A percentile compares a stretch with the other conserved stretches of the same genome.
Evolutionary conservation across 2,329 filamentous ascomycete species (phyloP).

Genomic region (Ophiocordyceps polyrhachis-furcata): DNA sequence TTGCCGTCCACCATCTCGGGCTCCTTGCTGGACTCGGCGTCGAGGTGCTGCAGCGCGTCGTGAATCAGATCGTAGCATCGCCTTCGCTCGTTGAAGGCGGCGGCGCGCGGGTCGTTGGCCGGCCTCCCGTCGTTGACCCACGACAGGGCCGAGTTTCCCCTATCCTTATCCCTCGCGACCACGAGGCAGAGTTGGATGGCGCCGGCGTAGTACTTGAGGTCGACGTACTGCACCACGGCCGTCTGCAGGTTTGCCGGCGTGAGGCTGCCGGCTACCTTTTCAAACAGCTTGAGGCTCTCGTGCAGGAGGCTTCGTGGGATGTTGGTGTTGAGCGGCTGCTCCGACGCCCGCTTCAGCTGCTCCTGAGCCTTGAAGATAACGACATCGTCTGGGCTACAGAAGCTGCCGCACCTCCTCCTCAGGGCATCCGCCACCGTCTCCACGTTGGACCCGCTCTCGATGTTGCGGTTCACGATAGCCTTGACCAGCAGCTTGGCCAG

Average conservation of each 20-base stretch:
- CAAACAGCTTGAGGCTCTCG: constrained; percentile 75
- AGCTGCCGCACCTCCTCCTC: constrained; percentile 79
- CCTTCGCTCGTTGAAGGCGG: constrained; percentile 51
- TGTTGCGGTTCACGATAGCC: constrained; percentile 94
- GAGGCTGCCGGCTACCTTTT: constrained; percentile 70
- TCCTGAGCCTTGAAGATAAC: constrained; percentile 98
- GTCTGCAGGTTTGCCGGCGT: constrained; percentile 62
- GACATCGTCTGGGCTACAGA: constrained; percentile 94
- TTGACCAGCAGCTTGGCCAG: constrained; percentile 90
- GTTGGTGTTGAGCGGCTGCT: constrained; percentile 58
- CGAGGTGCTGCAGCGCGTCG: constrained; percentile 58
- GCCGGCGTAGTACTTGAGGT: constrained; percentile 78
- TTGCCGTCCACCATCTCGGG: constrained; percentile 63
- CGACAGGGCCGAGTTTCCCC: constrained; percentile 64
- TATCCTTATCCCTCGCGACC: constrained; percentile 70
- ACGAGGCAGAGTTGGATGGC: constrained; percentile 74
- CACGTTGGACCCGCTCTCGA: constrained; percentile 89
- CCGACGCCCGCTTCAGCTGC: constrained; percentile 71
- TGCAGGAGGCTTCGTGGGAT: constrained; percentile 62
- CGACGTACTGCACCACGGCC: constrained; percentile 62
- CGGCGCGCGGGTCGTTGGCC: constrained; percentile 46
- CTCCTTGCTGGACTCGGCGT: constrained; percentile 47
- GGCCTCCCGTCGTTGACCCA: constrained; percentile 80
- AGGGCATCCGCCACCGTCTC: constrained; percentile 95
- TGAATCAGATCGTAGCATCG: constrained; percentile 79